phyloP scores from a whole-genome alignment of 768 basidiomycete species.

The Lyophyllum decastes region DNA sequence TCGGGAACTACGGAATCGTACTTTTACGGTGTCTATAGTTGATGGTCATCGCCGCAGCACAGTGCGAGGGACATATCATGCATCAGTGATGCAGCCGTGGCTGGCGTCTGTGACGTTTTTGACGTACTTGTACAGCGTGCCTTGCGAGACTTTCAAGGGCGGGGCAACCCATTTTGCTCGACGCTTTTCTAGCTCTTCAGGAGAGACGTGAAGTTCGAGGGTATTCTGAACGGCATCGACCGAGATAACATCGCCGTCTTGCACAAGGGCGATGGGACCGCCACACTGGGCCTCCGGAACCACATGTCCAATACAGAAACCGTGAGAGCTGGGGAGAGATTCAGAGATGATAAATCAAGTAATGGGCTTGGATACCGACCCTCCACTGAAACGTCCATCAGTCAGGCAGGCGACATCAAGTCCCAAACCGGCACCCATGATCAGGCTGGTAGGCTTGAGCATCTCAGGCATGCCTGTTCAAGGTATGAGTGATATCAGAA shows the following conservation, averaged over 20 bases:
- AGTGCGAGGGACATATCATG: constrained; percentile 35
- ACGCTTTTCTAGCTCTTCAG: constrained; percentile 77
- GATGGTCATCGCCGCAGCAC: not conserved
- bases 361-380: constrained; percentile 54
- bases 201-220: constrained; percentile 74
- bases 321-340: constrained; percentile 73
- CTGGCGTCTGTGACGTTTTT: constrained; percentile 90
- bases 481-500: constrained; percentile 9
- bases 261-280: constrained; percentile 88
- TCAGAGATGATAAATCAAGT: constrained; percentile 14
- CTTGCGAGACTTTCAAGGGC: constrained; percentile 79
- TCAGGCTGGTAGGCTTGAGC: constrained; percentile 96
- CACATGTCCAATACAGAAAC: constrained; percentile 96
- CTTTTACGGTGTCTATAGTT: constrained; percentile 1
- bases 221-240: constrained; percentile 89
- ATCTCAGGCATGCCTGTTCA: constrained; percentile 95
- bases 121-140: constrained; percentile 87
- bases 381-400: constrained; percentile 97
- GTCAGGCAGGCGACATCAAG: constrained; percentile 96
- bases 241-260: constrained; percentile 84
- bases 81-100: constrained; percentile 90
- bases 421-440: constrained; percentile 98
- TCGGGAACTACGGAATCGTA: not conserved
- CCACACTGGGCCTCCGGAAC: constrained; percentile 95
- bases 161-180: constrained; percentile 78